Base-by-base conservation (phyloP, 352 stramenopile species). In the Phytophthora pisi region DNA sequence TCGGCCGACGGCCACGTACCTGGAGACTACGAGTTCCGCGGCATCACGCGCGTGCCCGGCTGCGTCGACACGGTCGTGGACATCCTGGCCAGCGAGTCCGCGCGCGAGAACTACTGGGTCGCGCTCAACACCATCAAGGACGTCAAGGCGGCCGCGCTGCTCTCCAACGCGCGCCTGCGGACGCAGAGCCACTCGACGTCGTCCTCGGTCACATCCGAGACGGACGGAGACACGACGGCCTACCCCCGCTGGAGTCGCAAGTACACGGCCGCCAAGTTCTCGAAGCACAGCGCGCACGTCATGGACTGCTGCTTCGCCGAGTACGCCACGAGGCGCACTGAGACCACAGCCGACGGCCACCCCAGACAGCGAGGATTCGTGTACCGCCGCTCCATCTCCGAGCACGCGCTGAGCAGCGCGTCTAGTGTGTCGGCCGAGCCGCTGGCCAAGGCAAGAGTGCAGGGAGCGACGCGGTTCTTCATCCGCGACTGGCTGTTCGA, bases 401-500 rank as follows among this genome's bases (percentile, higher is more conserved):
- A 86, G 38, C 60, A 72, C 15, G 63, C 65, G 6, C 59, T 89
- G 4, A 86, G 75, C 49, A 74, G 74, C 51, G 79, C 72, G 64
- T 88, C 57, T 64, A 81, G 45, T 64, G 74, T 63, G 52, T 91
- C 69, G 40, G 42, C 70, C 6, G 56, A 68, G 40, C 24, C 59
- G 38, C 75, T 89, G 55, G 78, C 78, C 43, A 75, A 78, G 55
- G 65, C 75, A 2, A 82, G 75, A 28, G 60, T 72, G 16, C 47
- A 50, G 31, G 67, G 57, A 16, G 70, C 66, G 38, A 59, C 80
- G 63, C 72, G 74, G 30, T 78, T 91, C 46, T 89, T 81, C 52
- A 71, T 92, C 49, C 80, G 83, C 16, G 84, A 93, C 55, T 89
- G 80, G 70, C 66, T 93, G n/a, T 86, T 84, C 51, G 82, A 93